Evolutionary conservation across 352 stramenopile species (phyloP), one percentile per base, ranked within the genome.

Genomic region (Plasmopara halstedii): DNA sequence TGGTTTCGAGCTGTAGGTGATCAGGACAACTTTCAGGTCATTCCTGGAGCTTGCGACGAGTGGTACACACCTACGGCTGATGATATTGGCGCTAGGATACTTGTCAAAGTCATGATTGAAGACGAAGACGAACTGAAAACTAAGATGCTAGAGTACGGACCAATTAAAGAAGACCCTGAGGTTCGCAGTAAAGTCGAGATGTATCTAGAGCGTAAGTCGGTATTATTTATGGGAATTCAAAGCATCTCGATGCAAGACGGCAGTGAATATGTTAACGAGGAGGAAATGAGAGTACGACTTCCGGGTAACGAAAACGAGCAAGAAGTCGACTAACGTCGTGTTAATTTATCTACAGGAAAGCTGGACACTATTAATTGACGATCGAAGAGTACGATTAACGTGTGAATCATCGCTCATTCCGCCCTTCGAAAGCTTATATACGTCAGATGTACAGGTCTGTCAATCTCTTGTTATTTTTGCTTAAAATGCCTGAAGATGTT

Each of bases 141-240:
- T 22, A 87, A 86, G 44, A 83, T 88, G 64, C 67, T 88, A 32
- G 80, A 92, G 62, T 88, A 83, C 43, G 77, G 77, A 54, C 80
- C 80, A 2, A 86, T 92, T 43, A 81, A 87, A 37, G 80, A 85
- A 50, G 80, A 92, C 54, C 77, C 80, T 2, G 69, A 87, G n/a
- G 75, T 92, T 15, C 72, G 80, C 29, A 87, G 69, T 55, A 88
- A 88, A 50, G 80, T 92, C n/a, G 80, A 92, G 56, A 83, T 76
- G 56, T 85, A 88, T 39, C 56, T 92, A 20, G 80, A 89, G 38
- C 61, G 74, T n/a, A 72, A 81, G 26, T 87, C 80, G 0, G 77
- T 88, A 29, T 64, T 89, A 14, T 92, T 89, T 34, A 92, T 88
- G 80, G 69, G 69, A 11, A 38, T 81, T 5, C 47, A 63, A 48